Evolutionary conservation across 208 protist species (phyloP).

Genomic region (Phytomonas francai): DNA sequence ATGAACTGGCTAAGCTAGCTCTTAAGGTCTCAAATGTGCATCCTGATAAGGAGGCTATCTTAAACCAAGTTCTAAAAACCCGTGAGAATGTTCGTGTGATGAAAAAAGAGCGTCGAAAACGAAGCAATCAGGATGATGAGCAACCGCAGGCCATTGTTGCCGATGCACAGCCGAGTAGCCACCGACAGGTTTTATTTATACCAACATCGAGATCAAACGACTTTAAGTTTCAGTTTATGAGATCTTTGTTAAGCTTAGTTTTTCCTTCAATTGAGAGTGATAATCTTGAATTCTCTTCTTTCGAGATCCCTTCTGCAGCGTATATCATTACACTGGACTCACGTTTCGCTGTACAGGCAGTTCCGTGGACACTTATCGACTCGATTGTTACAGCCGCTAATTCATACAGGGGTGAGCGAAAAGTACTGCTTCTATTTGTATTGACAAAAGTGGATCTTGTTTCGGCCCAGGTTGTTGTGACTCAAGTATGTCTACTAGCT

Average conservation of each 20-base stretch:
- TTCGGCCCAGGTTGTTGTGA: slow-evolving; percentile 60
- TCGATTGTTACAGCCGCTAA: slow-evolving; percentile 55
- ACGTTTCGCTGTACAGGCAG: slow-evolving; percentile 71
- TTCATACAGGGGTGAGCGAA: slow-evolving; percentile 43
- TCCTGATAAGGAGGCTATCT: slow-evolving; percentile 82
- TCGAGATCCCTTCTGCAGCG: slow-evolving; percentile 62
- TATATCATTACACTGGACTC: slow-evolving; percentile 79
- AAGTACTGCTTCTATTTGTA: slow-evolving; percentile 68
- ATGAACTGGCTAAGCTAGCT: slow-evolving; percentile 69
- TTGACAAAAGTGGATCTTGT: slow-evolving; percentile 79
- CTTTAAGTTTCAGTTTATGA: slow-evolving; percentile 70
- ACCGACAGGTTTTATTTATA: slow-evolving; percentile 56
- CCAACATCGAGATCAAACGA: slow-evolving; percentile 47
- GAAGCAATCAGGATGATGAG: slow-evolving; percentile 9
- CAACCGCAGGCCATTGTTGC: slow-evolving; percentile 6
- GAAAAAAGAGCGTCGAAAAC: slow-evolving; percentile 20
- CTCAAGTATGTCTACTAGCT: slow-evolving; percentile 64
- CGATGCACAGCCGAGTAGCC: slow-evolving; percentile 24
- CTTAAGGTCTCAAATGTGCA: slow-evolving; percentile 78
- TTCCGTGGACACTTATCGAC: slow-evolving; percentile 78
- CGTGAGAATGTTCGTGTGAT: slow-evolving; percentile 64
- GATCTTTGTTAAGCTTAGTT: slow-evolving; percentile 54
- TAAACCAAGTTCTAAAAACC: slow-evolving; percentile 54
- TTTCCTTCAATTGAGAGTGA: slow-evolving; percentile 25
- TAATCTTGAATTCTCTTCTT: slow-evolving; percentile 8